Evolutionary conservation across 1,139 yeast genomes (phyloP).

Genomic region (Protomyces inouyei): DNA sequence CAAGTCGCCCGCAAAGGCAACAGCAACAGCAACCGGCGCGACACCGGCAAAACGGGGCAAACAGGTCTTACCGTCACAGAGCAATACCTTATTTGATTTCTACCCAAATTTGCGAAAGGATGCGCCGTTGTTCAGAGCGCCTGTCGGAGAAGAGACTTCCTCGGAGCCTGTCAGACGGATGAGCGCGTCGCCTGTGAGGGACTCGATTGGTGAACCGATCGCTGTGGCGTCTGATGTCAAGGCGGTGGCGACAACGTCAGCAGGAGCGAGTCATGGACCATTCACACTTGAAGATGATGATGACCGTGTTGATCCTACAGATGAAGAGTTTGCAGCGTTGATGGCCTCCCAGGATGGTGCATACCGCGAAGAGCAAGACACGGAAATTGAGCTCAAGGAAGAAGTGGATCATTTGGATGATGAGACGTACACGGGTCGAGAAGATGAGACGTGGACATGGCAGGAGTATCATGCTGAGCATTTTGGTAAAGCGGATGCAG

Average conservation of each 20-base stretch:
- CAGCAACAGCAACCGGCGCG: background rate
- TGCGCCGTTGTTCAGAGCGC: slow-evolving; percentile 19
- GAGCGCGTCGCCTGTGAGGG: slow-evolving; percentile 1
- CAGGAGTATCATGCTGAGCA: slow-evolving; percentile 24
- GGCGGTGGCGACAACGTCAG: background rate
- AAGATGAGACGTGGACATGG: slow-evolving; percentile 25
- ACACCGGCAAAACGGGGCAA: background rate
- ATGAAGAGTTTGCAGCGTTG: slow-evolving; percentile 7
- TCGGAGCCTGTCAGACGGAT: background rate
- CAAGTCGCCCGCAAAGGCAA: background rate
- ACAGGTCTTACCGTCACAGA: background rate
- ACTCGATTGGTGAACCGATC: background rate
- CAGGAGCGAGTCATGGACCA: slow-evolving; percentile 10
- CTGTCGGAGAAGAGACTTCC: background rate
- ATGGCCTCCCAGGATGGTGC: background rate
- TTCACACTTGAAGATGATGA: slow-evolving; percentile 20
- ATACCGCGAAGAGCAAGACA: slow-evolving; percentile 7
- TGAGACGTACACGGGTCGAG: slow-evolving; percentile 15
- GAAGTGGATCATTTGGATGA: slow-evolving; percentile 22
- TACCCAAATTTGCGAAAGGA: slow-evolving; percentile 21
- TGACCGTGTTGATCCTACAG: background rate
- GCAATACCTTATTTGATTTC: slow-evolving; percentile 17
- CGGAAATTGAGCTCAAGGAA: background rate
- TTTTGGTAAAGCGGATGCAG: slow-evolving; percentile 8
- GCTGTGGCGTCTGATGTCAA: background rate